Base-by-base conservation (phyloP, 352 stramenopile genomes). In the Phytopythium montanum region DNA sequence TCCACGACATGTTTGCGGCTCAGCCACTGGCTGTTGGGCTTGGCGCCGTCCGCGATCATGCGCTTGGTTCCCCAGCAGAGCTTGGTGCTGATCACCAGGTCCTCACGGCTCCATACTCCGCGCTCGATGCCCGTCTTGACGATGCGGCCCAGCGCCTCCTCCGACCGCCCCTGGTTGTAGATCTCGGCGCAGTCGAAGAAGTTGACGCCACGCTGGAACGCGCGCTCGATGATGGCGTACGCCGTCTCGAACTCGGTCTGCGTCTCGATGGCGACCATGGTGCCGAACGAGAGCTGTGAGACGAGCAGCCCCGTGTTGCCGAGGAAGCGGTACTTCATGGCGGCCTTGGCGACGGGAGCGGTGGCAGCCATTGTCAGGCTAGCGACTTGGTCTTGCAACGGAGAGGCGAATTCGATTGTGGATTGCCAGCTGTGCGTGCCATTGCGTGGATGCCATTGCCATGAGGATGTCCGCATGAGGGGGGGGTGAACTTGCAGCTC, bases 261-360 rank as follows among this genome's bases (percentile, higher is more conserved):
- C 13, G 14, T 13, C 13, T 42, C 36, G 10, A n/a, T 42, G 36
- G 13, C 13, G 10, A 42, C 16, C 36, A 13, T n/a, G 44, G 56
- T 66, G 56, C 69, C 69, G 58, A 73, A 73, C 44, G 65, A 73
- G 28, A 76, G 57, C 42, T 42, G 58, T 21, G 69, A 76, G 12
- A 76, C 69, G 3, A 76, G 48, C 34, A 76, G 56, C 12, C 68
- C 70, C 0, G 64, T 59, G 65, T 76, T 68, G 41, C 70, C 70
- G 10, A 79, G 59, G 64, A 67, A 74, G 56, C 68, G 65, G 60
- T 79, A 79, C 65, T 76, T 75, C 69, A 81, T 76, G 50, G 46
- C 36, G 36, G 14, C n/a, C 36, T 42, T 42, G 36, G 36, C 13
- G 10, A 5, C 12, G 5, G 36, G 3, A 1, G 36, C 13, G 13